Evolutionary conservation across 805 yeast species (phyloP), one percentile per base, ranked within the genome.

Genomic region (Suhomyces tanzawaensis): DNA sequence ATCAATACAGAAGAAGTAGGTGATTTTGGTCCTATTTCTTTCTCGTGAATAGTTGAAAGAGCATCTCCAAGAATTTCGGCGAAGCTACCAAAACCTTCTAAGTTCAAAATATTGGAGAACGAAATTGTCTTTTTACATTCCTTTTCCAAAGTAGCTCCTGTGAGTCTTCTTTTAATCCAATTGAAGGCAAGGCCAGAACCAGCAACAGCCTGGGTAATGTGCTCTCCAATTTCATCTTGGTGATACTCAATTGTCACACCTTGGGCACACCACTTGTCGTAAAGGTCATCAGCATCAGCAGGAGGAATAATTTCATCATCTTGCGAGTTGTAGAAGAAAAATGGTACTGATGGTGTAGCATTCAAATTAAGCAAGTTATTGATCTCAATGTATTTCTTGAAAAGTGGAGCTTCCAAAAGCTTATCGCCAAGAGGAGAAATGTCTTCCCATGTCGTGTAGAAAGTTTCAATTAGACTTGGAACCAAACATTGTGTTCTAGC

Each of bases 221-320:
- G 67, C 1, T 62, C 64, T 17, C 56, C 47, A 11, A 44, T 31
- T 15, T 49, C 32, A 22, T 56, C 51, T 15, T 24, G 28, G 12
- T 12, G 29, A 29, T 32, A 32, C 5, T 11, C 9, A 4, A 32
- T 24, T 7, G 12, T 15, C 6, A 24, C 36, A 11, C 29, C 29
- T 16, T 9, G 14, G 3, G 13, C 15, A 42, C 69, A 61, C 55
- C 57, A 63, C 29, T 47, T 49, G 7, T 52, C 48, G 33, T 54
- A 63, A 1, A 48, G 45, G 22, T 44, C 33, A 12, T 39, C 34
- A n/a, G 36, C 31, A 12, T 32, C 42, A 16, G 16, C 30, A 23
- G 29, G 25, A 7, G 51, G 48, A 15, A 39, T 44, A 24, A 47
- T 31, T n/a, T 40, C 40, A 29, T 47, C 51, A 12, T 17, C 16